Percentiles rank a stretch among this genome's conserved stretches.
Evolutionary conservation across 768 basidiomycete species (phyloP).

Genomic region (Glaciozyma antarctica): DNA sequence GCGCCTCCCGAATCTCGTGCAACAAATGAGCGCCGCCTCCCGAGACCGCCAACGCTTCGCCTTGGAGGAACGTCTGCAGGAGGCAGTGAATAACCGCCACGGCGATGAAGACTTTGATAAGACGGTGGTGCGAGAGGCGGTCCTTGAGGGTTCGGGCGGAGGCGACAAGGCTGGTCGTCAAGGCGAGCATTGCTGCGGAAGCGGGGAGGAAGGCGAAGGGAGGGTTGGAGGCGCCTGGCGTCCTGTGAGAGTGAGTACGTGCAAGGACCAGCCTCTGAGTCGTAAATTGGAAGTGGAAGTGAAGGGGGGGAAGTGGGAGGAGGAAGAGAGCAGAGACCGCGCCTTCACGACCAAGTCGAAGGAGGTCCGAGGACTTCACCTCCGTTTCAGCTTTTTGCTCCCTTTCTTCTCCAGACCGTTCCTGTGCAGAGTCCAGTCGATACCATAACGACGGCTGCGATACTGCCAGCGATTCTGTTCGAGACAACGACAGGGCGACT

Average conservation of each 20-base stretch:
- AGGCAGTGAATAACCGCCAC: background rate
- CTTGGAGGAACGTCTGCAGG: background rate
- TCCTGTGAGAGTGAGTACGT: background rate
- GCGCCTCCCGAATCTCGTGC: background rate
- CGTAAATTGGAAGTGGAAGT: too few species aligned
- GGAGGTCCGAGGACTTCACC: too few species aligned
- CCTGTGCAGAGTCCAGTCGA: too few species aligned
- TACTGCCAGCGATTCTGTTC: too few species aligned
- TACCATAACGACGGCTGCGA: too few species aligned
- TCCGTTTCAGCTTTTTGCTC: too few species aligned
- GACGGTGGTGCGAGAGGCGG: background rate
- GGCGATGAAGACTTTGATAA: background rate
- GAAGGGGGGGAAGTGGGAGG: too few species aligned
- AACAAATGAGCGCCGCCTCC: background rate
- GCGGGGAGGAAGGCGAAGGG: background rate
- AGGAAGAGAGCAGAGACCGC: too few species aligned
- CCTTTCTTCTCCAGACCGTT: too few species aligned
- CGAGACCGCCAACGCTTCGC: background rate
- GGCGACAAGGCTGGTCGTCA: background rate
- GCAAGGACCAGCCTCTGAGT: background rate
- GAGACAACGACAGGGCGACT: too few species aligned
- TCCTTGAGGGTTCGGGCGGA: background rate
- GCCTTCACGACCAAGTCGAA: too few species aligned
- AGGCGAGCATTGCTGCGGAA: background rate
- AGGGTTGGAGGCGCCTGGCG: background rate